Evolutionary conservation across 2,329 filamentous ascomycete genomes (phyloP).

Genomic region (Pyricularia grisea): DNA sequence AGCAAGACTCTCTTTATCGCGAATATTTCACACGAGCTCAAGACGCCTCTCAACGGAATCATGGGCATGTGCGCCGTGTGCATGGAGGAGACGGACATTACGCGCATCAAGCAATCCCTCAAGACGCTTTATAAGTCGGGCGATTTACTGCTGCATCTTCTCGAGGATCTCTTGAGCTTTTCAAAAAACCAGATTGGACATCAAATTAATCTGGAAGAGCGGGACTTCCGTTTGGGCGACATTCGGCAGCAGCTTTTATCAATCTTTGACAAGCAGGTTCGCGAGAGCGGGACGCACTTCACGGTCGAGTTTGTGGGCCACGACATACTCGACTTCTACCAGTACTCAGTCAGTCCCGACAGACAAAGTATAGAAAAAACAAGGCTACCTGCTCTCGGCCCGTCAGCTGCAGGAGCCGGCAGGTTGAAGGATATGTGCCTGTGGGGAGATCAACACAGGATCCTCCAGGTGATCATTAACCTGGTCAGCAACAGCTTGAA

Average conservation of each 20-base stretch:
- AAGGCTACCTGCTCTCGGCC: constrained; percentile 49
- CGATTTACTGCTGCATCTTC: constrained; percentile 72
- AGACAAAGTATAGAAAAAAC: constrained; percentile 19
- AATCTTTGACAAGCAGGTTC: constrained; percentile 85
- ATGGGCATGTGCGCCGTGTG: constrained; percentile 89
- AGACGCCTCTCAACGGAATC: constrained; percentile 92
- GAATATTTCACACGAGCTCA: constrained; percentile 81
- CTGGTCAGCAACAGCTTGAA: constrained; percentile 87
- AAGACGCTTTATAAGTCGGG: constrained; percentile 81
- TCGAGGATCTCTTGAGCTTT: constrained; percentile 86
- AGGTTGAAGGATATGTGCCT: constrained; percentile 76
- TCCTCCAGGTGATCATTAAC: constrained; percentile 89
- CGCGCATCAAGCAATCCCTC: constrained; percentile 70
- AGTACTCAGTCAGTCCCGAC: constrained; percentile 19
- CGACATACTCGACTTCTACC: constrained; percentile 1
- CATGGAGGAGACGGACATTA: constrained; percentile 80
- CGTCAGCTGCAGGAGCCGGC: constrained; percentile 46
- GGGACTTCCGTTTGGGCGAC: constrained; percentile 77
- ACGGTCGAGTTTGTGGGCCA: constrained; percentile 59
- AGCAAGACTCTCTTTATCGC: constrained; percentile 97
- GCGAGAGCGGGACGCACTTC: constrained; percentile 68
- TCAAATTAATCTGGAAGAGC: constrained; percentile 71
- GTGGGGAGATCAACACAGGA: constrained; percentile 87
- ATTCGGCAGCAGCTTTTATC: constrained; percentile 72
- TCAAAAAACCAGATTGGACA: constrained; percentile 93